Conservation (phyloP, 495 filamentous ascomycete species). For the Penicillium cinerascens region DNA sequence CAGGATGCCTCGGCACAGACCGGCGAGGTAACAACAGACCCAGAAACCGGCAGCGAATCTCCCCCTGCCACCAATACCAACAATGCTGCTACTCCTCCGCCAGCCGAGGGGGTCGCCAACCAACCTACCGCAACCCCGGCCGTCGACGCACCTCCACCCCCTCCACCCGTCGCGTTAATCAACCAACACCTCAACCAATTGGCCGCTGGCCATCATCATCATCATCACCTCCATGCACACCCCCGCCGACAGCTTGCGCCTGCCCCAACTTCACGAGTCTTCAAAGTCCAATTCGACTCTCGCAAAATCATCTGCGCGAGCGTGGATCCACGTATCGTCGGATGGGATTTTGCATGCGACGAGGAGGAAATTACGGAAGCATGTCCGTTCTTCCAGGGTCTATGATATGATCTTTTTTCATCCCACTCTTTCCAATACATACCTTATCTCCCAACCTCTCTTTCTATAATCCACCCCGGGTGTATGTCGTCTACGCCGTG, state of each 20-base stretch:
- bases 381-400: slow-evolving; percentile 64
- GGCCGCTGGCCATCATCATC: slow-evolving; percentile 12
- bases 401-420: slow-evolving; percentile 17
- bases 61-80: background rate
- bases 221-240: slow-evolving; percentile 20
- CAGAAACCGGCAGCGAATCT: background rate
- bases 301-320: slow-evolving; percentile 91
- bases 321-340: slow-evolving; percentile 86
- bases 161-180: background rate
- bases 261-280: slow-evolving; percentile 63
- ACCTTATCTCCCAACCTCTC: background rate
- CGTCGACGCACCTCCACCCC: background rate
- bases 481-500: too few species aligned
- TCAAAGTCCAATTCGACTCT: slow-evolving; percentile 96
- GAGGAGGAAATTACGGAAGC: slow-evolving; percentile 81
- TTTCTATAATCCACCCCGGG: too few species aligned
- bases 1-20: background rate
- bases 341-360: slow-evolving; percentile 96
- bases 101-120: background rate
- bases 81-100: background rate
- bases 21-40: background rate
- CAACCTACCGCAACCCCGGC: background rate
- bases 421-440: background rate
- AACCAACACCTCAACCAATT: slow-evolving; percentile 7
- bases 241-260: slow-evolving; percentile 9